phyloP scores from a whole-genome alignment of 2,329 filamentous ascomycete species.

The Penicillium sp. region DNA sequence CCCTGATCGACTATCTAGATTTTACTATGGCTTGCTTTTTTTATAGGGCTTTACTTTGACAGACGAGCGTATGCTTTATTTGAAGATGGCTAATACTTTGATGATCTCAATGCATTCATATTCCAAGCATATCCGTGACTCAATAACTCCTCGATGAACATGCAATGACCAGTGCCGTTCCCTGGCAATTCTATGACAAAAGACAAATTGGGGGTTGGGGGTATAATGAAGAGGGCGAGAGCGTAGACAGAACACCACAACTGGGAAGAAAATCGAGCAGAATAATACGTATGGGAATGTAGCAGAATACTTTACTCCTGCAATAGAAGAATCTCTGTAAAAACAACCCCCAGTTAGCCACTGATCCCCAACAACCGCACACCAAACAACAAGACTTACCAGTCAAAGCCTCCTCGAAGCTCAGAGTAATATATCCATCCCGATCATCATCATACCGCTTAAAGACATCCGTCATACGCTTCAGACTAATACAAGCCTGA shows the following conservation, averaged over 20 bases:
- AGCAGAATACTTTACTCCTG: conserved; percentile 31
- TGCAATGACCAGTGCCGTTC: background rate
- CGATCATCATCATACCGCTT: conserved; percentile 98
- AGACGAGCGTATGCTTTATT: background rate
- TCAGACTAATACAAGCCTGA: conserved; percentile 92
- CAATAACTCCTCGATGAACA: background rate
- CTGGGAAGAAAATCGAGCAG: background rate
- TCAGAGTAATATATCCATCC: conserved; percentile 85
- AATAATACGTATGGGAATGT: background rate
- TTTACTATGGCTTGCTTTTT: background rate
- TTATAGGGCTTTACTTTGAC: background rate
- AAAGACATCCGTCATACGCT: conserved; percentile 98
- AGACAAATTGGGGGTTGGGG: background rate
- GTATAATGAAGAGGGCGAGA: conserved; percentile 13
- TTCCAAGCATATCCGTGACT: background rate
- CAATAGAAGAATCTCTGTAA: conserved; percentile 37
- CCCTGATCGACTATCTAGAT: background rate
- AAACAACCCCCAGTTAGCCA: conserved; percentile 5
- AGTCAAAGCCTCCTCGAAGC: conserved; percentile 77
- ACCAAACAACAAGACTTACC: conserved; percentile 40
- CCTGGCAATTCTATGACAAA: conserved; percentile 7
- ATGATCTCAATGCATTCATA: background rate
- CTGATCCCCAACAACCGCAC: background rate
- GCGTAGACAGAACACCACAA: conserved; percentile 4
- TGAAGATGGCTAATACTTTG: background rate